Base-by-base conservation (phyloP, 192 early-diverging fungal species). In the Coemansia sp. region DNA sequence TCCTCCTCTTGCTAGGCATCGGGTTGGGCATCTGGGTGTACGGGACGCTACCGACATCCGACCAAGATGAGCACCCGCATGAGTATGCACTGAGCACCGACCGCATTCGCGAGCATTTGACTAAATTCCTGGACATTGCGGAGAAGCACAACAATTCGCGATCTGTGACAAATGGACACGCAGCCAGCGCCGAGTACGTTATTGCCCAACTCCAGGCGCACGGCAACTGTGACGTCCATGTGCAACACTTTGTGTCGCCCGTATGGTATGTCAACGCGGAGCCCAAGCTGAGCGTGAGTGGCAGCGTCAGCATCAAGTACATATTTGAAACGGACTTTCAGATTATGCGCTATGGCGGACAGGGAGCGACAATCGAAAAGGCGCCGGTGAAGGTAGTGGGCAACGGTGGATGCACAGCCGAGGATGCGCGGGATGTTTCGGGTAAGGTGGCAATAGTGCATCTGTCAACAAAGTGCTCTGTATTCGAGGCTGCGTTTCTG, bases 311-410 rank as follows among this genome's bases (percentile, higher is more conserved):
- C 1, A 48, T 74, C 27, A 60, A 80, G 30, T 80, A 60, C 28
- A 62, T 74, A 3, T 55, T 57, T 47, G 71, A 61, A n/a, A 74
- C 72, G 17, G 77, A 80, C 42, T 73, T 80, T 25, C 55, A 60
- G 33, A 34, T 77, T 55, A 82, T 88, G 72, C 82, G 87, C 30
- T 85, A 85, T 42, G 84, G 84, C 28, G 87, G 87, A 0, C 70
- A 72, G 25, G 69, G 82, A 15, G 75, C 87, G 0, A 66, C 50
- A 2, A 75, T 88, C 27, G 55, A 55, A 17, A 58, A 65, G n/a
- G 83, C 81, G 9, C 20, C 55, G 10, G 59, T 83, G n/a, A 70
- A 69, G 0, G 72, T 61, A n/a, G 84, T 85, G 4, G 69, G 58
- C 2, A 55, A 79, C n/a, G 45, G 72, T 53, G 83, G 80, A 2